A percentile compares a stretch with the other conserved stretches of the same genome.
Evolutionary conservation across 805 yeast genomes (phyloP).

Genomic region (Candida michaelii): DNA sequence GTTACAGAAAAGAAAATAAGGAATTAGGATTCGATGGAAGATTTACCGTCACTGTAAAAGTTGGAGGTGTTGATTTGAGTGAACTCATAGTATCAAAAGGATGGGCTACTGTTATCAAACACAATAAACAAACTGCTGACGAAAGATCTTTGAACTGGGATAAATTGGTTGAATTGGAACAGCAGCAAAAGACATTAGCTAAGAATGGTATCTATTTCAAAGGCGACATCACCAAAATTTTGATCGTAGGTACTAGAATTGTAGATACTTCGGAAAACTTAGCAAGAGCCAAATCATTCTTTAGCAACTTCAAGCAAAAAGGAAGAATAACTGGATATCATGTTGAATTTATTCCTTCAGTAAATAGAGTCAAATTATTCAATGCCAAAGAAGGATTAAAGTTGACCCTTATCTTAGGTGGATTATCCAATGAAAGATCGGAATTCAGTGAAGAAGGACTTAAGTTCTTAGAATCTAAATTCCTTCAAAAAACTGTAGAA

Average conservation of each 20-base stretch:
- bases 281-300: slow-evolving; percentile 70
- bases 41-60: slow-evolving; percentile 58
- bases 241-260: slow-evolving; percentile 57
- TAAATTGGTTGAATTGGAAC: slow-evolving; percentile 66
- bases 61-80: slow-evolving; percentile 60
- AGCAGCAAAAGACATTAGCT: slow-evolving; percentile 49
- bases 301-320: slow-evolving; percentile 67
- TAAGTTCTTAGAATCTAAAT: slow-evolving; percentile 51
- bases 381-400: slow-evolving; percentile 72
- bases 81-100: slow-evolving; percentile 63
- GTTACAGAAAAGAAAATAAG: slow-evolving; percentile 55
- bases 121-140: slow-evolving; percentile 65
- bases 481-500: slow-evolving; percentile 71
- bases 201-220: slow-evolving; percentile 64
- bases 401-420: slow-evolving; percentile 73
- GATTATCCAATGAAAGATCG: slow-evolving; percentile 48
- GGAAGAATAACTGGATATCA: slow-evolving; percentile 59
- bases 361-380: slow-evolving; percentile 62
- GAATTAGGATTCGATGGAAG: slow-evolving; percentile 64
- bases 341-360: slow-evolving; percentile 71
- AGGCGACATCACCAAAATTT: slow-evolving; percentile 41
- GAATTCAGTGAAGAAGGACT: slow-evolving; percentile 51
- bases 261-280: slow-evolving; percentile 80
- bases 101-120: slow-evolving; percentile 74
- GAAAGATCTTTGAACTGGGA: slow-evolving; percentile 81